These are phyloP conservation scores for Ichthyophthirius multifiliis DNA, from an alignment of 169 alveolate genomes.

Conservation along the genomic window DNA sequence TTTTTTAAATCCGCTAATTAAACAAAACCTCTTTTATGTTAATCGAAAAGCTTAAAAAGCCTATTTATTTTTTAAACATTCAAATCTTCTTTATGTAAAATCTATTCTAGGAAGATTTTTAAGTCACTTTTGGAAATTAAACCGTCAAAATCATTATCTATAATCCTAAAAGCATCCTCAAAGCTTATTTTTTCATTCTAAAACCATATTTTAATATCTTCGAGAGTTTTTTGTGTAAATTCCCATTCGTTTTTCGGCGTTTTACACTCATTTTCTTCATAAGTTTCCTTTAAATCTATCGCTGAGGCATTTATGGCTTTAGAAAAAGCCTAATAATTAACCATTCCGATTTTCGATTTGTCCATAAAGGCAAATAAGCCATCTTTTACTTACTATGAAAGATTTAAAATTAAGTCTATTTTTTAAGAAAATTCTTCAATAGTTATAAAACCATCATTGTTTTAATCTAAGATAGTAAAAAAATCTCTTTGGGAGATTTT, in stretches of 20 bases:
- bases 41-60: conserved; percentile 53
- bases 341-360: conserved; percentile 54
- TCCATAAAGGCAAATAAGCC: conserved; percentile 65
- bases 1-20: conserved; percentile 59
- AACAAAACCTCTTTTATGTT: conserved; percentile 53
- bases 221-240: conserved; percentile 50
- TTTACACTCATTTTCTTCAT: neutral
- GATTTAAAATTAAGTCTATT: conserved; percentile 45
- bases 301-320: conserved; percentile 18
- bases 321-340: conserved; percentile 55
- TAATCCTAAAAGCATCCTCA: conserved; percentile 70
- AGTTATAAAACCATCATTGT: conserved; percentile 45
- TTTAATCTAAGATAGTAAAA: conserved; percentile 36
- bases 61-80: conserved; percentile 48
- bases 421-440: conserved; percentile 37
- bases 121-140: conserved; percentile 51
- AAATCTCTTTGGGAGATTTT: conserved; percentile 41
- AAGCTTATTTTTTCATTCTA: conserved; percentile 40
- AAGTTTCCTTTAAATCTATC: neutral
- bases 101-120: conserved; percentile 27
- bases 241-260: conserved; percentile 50
- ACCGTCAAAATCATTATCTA: conserved; percentile 79
- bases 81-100: conserved; percentile 47
- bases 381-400: conserved; percentile 55
- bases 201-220: conserved; percentile 55